Evolutionary conservation across 2,329 filamentous ascomycete species (phyloP).

Genomic region (Davidsoniella australis): DNA sequence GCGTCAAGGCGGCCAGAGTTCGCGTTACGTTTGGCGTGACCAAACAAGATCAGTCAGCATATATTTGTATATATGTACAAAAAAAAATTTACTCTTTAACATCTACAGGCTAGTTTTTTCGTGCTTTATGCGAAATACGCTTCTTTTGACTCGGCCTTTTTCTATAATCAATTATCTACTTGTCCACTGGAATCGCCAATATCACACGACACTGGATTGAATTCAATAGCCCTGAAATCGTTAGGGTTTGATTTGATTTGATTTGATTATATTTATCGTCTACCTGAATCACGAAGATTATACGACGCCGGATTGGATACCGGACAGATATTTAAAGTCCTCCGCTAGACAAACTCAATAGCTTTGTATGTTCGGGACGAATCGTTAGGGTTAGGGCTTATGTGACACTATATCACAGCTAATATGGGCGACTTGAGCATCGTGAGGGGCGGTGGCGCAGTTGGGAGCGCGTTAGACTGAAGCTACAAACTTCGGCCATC

Average conservation of each 20-base stretch:
- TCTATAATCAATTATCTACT: neutral
- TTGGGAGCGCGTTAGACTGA: constrained; percentile 13
- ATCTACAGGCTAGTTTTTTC: too few species aligned
- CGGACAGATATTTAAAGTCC: too few species aligned
- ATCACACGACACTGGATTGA: too few species aligned
- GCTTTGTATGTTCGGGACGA: too few species aligned
- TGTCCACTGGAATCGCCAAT: neutral
- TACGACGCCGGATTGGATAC: too few species aligned
- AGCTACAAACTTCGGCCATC: constrained; percentile 12
- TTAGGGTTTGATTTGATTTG: too few species aligned
- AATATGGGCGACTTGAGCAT: too few species aligned
- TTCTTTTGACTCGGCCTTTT: neutral
- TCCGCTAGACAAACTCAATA: too few species aligned
- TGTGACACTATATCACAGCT: neutral
- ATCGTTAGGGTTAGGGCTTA: neutral
- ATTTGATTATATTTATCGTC: neutral
- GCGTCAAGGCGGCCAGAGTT: constrained; percentile 4
- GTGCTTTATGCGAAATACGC: too few species aligned
- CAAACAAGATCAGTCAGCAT: neutral
- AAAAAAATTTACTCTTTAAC: neutral
- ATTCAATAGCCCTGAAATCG: too few species aligned
- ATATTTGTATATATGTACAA: neutral
- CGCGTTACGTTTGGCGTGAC: constrained; percentile 3
- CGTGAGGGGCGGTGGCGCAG: constrained; percentile 10
- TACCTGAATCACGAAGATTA: too few species aligned